These are phyloP conservation scores for Sphagnum contortum DNA, from an alignment of 225 moss, liverwort and hornwort genomes.

Conservation along the genomic window DNA sequence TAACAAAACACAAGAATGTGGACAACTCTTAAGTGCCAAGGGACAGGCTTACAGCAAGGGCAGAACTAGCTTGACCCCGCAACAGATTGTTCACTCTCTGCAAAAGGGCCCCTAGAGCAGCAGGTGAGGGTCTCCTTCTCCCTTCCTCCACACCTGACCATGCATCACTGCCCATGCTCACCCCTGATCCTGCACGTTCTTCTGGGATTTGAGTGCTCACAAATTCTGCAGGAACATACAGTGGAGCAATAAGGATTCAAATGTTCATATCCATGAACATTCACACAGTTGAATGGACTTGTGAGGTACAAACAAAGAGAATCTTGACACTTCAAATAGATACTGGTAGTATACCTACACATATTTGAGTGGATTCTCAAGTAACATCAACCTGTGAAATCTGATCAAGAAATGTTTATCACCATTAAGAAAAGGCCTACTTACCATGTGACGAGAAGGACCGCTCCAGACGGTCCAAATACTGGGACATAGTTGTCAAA, in stretches of 20 bases:
- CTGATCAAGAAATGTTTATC: too few species aligned
- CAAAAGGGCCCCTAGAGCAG: conserved; percentile 72
- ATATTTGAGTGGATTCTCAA: too few species aligned
- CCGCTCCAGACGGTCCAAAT: conserved; percentile 99
- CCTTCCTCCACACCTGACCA: conserved; percentile 23
- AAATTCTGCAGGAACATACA: conserved; percentile 16
- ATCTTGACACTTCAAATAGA: too few species aligned
- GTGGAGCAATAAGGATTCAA: too few species aligned
- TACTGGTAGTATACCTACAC: too few species aligned
- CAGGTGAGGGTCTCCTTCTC: conserved; percentile 66
- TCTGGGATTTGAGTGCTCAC: conserved; percentile 20
- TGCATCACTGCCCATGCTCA: conserved; percentile 31
- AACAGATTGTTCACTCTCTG: conserved; percentile 72
- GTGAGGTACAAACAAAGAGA: too few species aligned
- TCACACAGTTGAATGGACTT: too few species aligned
- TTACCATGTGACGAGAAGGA: conserved; percentile 75
- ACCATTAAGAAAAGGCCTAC: neutral
- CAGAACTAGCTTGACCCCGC: conserved; percentile 60
- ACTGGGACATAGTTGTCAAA: conserved; percentile 99
- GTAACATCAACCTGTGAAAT: too few species aligned
- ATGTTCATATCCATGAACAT: too few species aligned
- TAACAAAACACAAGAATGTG: too few species aligned
- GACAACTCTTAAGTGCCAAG: neutral
- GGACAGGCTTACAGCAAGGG: conserved; percentile 49
- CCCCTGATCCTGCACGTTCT: conserved; percentile 21